Percentiles rank a stretch among this genome's conserved stretches.
Conservation (phyloP, 257 asterid species). For the Gentiana dahurica region DNA sequence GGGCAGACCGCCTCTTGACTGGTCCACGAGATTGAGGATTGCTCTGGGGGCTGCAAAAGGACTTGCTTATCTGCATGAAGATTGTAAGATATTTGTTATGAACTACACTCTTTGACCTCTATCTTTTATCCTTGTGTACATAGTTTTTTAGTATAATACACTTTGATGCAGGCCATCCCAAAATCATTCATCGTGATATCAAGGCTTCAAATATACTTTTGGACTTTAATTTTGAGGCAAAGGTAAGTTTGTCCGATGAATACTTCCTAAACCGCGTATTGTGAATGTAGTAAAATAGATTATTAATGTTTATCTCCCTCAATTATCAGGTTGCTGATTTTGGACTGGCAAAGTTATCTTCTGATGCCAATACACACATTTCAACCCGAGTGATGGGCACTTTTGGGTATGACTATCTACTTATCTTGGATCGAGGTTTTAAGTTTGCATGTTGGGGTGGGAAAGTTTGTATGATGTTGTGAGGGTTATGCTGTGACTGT, state of each 20-base stretch:
- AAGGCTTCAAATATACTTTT: slow-evolving; percentile 84
- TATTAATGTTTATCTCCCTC: not conserved
- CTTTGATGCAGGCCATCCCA: slow-evolving; percentile 70
- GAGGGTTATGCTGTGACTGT: no score
- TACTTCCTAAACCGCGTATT: no score
- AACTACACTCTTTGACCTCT: not conserved
- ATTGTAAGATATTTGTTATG: slow-evolving; percentile 21
- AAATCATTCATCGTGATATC: slow-evolving; percentile 88
- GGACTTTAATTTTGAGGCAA: slow-evolving; percentile 77
- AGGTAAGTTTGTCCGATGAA: slow-evolving; percentile 27
- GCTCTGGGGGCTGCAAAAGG: slow-evolving; percentile 50
- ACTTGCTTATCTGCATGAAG: slow-evolving; percentile 46
- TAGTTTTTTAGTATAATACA: not conserved
- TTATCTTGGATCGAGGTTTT: not conserved
- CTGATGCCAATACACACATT: slow-evolving; percentile 72
- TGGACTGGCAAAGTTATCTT: slow-evolving; percentile 71
- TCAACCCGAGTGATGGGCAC: slow-evolving; percentile 98
- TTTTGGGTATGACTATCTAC: slow-evolving; percentile 48
- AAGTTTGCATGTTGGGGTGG: not conserved
- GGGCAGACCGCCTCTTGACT: slow-evolving; percentile 39
- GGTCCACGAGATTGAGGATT: slow-evolving; percentile 31
- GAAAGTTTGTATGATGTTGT: no score
- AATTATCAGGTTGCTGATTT: slow-evolving; percentile 85
- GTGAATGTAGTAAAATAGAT: not conserved
- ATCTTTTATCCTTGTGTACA: not conserved